A percentile compares a stretch with the other conserved stretches of the same genome.
Conservation (phyloP, 1,139 yeast genomes). For the Nakaseomyces uthaithaninus region DNA sequence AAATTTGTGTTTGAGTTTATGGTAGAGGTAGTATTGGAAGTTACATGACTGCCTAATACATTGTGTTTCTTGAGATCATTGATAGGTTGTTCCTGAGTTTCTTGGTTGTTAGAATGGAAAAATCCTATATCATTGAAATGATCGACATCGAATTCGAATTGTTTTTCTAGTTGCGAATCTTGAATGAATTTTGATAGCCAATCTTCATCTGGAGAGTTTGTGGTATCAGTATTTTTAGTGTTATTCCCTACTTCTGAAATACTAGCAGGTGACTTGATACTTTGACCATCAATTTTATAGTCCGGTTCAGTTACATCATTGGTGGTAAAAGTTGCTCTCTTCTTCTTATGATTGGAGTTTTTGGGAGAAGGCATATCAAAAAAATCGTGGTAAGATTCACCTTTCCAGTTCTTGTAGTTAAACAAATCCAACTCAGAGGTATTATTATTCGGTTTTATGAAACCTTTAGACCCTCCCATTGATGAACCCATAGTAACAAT, state of each 20-base stretch:
- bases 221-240: not conserved
- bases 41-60: not conserved
- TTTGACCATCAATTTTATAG: not conserved
- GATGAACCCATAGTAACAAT: slow-evolving; percentile 31
- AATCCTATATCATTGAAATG: slow-evolving; percentile 51
- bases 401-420: slow-evolving; percentile 14
- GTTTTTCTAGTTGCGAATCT: slow-evolving; percentile 50
- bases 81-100: not conserved
- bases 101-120: slow-evolving; percentile 10
- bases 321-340: slow-evolving; percentile 5
- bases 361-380: slow-evolving; percentile 3
- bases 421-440: slow-evolving; percentile 23
- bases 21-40: slow-evolving; percentile 1
- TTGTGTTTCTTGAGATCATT: not conserved
- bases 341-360: not conserved
- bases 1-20: slow-evolving; percentile 3
- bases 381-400: slow-evolving; percentile 2
- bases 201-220: slow-evolving; percentile 35
- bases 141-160: slow-evolving; percentile 31
- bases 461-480: slow-evolving; percentile 29
- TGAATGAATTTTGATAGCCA: slow-evolving; percentile 60
- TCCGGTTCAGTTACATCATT: slow-evolving; percentile 6
- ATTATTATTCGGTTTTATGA: slow-evolving; percentile 13
- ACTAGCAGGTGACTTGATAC: slow-evolving; percentile 2
- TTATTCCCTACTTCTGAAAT: not conserved